Percentiles rank a stretch among this genome's conserved stretches.
Conservation (phyloP, 2,329 filamentous ascomycete species). For the Fusarium sublunatum region DNA sequence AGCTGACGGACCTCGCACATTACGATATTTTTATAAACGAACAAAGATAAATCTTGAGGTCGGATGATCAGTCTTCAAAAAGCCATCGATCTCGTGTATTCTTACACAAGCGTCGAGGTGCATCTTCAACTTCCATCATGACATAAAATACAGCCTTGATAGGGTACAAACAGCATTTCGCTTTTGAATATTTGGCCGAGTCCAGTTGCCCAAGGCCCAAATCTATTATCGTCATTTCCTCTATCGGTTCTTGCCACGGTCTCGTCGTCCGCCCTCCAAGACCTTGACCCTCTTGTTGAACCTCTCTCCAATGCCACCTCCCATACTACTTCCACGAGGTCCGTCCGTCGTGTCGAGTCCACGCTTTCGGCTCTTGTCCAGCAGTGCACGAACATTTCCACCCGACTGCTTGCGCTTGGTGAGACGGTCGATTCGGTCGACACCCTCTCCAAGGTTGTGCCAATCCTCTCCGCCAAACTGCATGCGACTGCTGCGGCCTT, state of each 20-base stretch:
- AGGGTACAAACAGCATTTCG: too few relatives aligned
- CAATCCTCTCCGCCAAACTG: conserved; percentile 91
- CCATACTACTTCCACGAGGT: conserved; percentile 70
- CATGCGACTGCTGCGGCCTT: conserved; percentile 68
- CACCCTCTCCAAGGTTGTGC: conserved; percentile 83
- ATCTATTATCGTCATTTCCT: conserved; percentile 21
- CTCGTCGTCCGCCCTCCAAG: conserved; percentile 59
- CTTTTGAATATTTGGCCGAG: background rate
- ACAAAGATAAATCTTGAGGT: too few relatives aligned
- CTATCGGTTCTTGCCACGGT: conserved; percentile 57
- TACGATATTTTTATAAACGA: too few relatives aligned
- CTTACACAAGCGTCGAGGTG: too few relatives aligned
- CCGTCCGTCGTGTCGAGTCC: conserved; percentile 75
- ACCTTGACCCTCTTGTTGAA: conserved; percentile 77
- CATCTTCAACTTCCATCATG: background rate
- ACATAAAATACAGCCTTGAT: background rate
- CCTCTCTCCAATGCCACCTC: conserved; percentile 75
- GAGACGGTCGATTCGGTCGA: conserved; percentile 86
- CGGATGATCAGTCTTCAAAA: too few relatives aligned
- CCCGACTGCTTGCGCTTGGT: conserved; percentile 75
- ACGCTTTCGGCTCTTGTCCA: conserved; percentile 90
- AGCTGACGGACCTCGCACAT: too few relatives aligned
- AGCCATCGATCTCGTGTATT: too few relatives aligned
- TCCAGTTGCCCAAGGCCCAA: conserved; percentile 2
- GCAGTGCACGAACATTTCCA: conserved; percentile 67